Evolutionary conservation across 768 basidiomycete species (phyloP).

Genomic region (Suillus ampliporus): DNA sequence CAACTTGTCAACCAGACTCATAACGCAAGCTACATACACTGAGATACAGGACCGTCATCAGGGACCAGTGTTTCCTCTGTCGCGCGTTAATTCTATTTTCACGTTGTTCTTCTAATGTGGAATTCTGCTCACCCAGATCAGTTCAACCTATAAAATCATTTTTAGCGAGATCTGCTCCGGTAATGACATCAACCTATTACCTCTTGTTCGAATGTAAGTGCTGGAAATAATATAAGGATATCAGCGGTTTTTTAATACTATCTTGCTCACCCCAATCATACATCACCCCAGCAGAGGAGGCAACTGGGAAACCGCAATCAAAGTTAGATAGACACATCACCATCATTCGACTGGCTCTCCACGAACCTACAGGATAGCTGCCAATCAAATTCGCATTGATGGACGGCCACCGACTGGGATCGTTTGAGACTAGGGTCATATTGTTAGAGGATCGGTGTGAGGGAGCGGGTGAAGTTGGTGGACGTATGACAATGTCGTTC

Average conservation of each 20-base stretch:
- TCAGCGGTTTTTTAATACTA: background rate
- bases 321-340: background rate
- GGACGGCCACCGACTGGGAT: background rate
- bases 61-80: background rate
- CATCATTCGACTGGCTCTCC: background rate
- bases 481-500: background rate
- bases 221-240: background rate
- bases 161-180: background rate
- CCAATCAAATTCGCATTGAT: background rate
- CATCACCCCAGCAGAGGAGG: background rate
- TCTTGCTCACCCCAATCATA: conserved; percentile 1
- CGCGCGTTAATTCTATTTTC: background rate
- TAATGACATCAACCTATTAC: background rate
- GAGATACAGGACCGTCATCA: background rate
- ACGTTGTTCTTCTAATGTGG: background rate
- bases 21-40: too few species aligned
- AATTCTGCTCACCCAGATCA: background rate
- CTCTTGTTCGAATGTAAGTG: background rate
- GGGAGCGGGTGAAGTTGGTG: background rate
- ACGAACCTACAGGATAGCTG: background rate
- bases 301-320: background rate
- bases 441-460: background rate
- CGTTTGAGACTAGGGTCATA: background rate
- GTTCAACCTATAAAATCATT: background rate
- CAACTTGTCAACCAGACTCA: too few species aligned